Conservation (phyloP, 164 flowering plant genomes). For the Akebia trifoliata region DNA sequence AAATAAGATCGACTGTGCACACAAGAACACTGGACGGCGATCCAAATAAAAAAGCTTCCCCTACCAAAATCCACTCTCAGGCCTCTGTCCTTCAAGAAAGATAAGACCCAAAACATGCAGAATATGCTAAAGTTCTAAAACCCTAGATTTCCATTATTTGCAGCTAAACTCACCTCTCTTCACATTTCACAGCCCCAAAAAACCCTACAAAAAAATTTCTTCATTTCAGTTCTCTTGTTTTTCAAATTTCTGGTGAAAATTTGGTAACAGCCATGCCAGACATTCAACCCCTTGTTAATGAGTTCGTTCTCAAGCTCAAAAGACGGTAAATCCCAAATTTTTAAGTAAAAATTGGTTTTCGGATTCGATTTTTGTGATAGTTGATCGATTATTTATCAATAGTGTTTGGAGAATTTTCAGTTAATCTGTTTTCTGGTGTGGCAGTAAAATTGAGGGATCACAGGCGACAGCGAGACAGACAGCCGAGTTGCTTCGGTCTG, state of each 20-base stretch:
- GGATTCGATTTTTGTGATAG: neutral
- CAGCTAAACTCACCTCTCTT: too few species aligned
- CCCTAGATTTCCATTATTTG: too few species aligned
- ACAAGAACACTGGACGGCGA: too few species aligned
- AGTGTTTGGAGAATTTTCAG: neutral
- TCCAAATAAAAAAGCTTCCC: too few species aligned
- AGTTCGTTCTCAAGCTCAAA: slow-evolving; percentile 64
- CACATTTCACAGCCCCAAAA: too few species aligned
- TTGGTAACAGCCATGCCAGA: slow-evolving; percentile 57
- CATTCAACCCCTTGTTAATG: slow-evolving; percentile 59
- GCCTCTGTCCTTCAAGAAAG: too few species aligned
- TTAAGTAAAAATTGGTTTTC: neutral
- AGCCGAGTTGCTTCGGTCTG: slow-evolving; percentile 83
- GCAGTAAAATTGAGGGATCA: slow-evolving; percentile 93
- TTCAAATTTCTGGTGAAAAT: slow-evolving; percentile 4
- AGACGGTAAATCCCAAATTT: slow-evolving; percentile 49
- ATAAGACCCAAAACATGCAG: too few species aligned
- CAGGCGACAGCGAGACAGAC: slow-evolving; percentile 81
- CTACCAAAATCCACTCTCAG: too few species aligned
- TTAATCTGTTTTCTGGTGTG: slow-evolving; percentile 1
- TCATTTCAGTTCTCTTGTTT: neutral
- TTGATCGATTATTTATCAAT: slow-evolving; percentile 5
- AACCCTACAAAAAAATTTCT: too few species aligned
- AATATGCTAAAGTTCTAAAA: too few species aligned
- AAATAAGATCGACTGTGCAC: too few species aligned